phyloP scores from a whole-genome alignment of 192 early-diverging fungal species.

The Podila epicladia region DNA sequence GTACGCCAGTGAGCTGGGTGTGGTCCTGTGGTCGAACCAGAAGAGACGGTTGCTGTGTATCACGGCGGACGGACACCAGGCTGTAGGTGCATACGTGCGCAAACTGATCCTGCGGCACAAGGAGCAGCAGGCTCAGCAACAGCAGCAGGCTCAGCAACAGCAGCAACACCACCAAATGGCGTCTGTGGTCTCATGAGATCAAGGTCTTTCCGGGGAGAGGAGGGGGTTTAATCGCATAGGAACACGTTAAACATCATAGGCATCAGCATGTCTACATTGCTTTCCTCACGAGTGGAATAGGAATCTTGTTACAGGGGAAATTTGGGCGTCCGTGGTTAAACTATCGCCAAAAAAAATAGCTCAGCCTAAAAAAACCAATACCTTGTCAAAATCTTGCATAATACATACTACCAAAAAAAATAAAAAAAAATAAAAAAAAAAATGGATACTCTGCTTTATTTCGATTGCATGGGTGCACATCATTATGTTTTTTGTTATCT shows the following conservation, averaged over 20 bases:
- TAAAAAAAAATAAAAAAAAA: not conserved
- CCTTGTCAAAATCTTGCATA: too few species aligned
- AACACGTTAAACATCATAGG: too few species aligned
- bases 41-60: conserved; percentile 79
- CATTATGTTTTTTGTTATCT: not conserved
- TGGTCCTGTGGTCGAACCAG: conserved; percentile 80
- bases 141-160: conserved; percentile 10
- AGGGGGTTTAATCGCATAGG: too few species aligned
- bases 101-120: conserved; percentile 36
- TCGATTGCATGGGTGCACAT: not conserved
- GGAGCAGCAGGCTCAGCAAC: conserved; percentile 26
- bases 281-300: too few species aligned
- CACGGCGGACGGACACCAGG: conserved; percentile 75
- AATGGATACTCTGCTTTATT: not conserved
- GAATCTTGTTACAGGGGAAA: too few species aligned
- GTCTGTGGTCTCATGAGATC: not conserved
- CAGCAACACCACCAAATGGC: conserved; percentile 14
- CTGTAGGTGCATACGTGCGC: conserved; percentile 64
- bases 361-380: too few species aligned
- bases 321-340: too few species aligned
- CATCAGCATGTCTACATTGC: too few species aligned
- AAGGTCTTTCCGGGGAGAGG: too few species aligned
- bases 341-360: too few species aligned
- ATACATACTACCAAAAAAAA: too few species aligned
- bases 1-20: conserved; percentile 81